phyloP scores from a whole-genome alignment of 257 asterid species.

The Hygrophila difformis region DNA sequence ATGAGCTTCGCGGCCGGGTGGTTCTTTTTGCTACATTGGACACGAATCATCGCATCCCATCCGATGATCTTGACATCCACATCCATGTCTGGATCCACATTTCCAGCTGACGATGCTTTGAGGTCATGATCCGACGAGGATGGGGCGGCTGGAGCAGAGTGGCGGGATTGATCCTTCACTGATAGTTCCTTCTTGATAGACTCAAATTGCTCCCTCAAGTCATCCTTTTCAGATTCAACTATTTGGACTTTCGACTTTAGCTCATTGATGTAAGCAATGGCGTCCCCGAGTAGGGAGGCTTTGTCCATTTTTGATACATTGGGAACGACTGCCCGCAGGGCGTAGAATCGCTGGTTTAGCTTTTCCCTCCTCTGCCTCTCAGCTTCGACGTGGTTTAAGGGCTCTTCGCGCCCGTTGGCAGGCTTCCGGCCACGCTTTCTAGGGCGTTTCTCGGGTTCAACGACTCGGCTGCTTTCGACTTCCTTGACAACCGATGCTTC shows the following conservation, averaged over 20 bases:
- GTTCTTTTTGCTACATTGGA: constrained; percentile 57
- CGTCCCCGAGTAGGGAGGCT: constrained; percentile 87
- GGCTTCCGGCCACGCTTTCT: constrained; percentile 82
- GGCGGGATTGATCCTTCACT: constrained; percentile 13
- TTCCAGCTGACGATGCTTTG: constrained; percentile 4
- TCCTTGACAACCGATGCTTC: constrained; percentile 77
- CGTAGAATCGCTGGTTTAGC: constrained; percentile 69
- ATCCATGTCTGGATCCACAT: constrained; percentile 33
- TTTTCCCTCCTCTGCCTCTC: constrained; percentile 96
- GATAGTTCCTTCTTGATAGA: constrained; percentile 40
- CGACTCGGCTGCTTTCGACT: constrained; percentile 51
- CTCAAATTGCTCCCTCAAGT: constrained; percentile 39
- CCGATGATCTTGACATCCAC: constrained; percentile 69
- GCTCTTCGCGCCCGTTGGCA: constrained; percentile 86
- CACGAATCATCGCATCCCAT: constrained; percentile 65
- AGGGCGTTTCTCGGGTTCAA: constrained; percentile 63
- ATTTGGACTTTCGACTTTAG: constrained; percentile 47
- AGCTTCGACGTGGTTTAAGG: constrained; percentile 84
- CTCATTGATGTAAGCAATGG: constrained; percentile 68
- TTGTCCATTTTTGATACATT: constrained; percentile 89
- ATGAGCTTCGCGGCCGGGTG: constrained; percentile 84
- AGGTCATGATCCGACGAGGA: constrained; percentile 20
- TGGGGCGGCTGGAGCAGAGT: neutral
- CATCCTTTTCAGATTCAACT: constrained; percentile 41
- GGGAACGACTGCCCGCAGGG: constrained; percentile 80